phyloP scores from a whole-genome alignment of 148 eudicot genomes.

The Rhododendron williamsianum region DNA sequence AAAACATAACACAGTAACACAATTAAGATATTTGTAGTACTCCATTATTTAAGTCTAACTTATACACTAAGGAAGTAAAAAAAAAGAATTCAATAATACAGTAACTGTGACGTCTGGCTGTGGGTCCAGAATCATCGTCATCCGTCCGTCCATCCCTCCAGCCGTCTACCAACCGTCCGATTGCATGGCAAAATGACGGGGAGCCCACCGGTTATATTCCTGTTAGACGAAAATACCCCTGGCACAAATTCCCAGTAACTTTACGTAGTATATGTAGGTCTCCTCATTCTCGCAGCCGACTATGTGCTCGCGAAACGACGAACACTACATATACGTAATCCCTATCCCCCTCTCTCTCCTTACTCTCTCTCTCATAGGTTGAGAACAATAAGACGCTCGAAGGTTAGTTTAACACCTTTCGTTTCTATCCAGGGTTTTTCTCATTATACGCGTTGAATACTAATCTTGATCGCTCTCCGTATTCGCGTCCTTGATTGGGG shows the following conservation, averaged over 20 bases:
- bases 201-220: not conserved
- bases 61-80: not conserved
- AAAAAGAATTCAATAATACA: not conserved
- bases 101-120: not conserved
- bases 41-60: not conserved
- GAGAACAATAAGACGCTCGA: not conserved
- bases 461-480: conserved; percentile 5
- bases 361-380: not conserved
- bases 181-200: not conserved
- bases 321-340: not conserved
- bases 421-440: conserved; percentile 10
- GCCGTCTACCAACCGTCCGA: not conserved
- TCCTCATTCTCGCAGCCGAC: conserved; percentile 4
- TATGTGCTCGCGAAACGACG: not conserved
- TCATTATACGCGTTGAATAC: not conserved
- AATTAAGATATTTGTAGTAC: no score
- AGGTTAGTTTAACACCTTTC: not conserved
- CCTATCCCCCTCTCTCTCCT: not conserved
- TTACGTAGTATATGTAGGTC: not conserved
- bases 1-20: not conserved
- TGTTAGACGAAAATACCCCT: not conserved
- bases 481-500: not conserved
- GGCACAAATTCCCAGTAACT: not conserved
- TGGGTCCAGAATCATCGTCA: not conserved
- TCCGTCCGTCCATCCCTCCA: not conserved